These are phyloP conservation scores for Artemisia annua DNA, from an alignment of 129 eudicot genomes.

Conservation along the genomic window DNA sequence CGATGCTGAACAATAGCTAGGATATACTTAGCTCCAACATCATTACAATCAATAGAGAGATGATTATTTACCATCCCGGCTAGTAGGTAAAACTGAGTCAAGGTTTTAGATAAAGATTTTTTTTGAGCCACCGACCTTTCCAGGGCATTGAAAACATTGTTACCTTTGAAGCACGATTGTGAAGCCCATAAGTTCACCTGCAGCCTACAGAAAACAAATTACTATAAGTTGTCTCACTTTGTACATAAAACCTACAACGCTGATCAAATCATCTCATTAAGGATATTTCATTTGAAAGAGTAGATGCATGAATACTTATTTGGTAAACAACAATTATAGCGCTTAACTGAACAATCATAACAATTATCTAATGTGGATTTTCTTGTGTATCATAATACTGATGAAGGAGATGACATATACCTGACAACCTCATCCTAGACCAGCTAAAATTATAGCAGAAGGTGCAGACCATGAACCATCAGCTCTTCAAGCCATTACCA, in stretches of 20 bases:
- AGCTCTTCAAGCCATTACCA: constrained; percentile 25
- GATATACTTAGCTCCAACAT: too few relatives aligned
- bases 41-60: too few relatives aligned
- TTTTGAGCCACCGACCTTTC: too few relatives aligned
- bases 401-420: constrained; percentile 39
- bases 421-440: constrained; percentile 99
- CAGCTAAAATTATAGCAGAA: constrained; percentile 85
- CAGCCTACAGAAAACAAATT: constrained; percentile 51
- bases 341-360: neutral
- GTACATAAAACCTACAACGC: neutral
- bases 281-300: neutral
- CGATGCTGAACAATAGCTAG: too few relatives aligned
- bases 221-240: constrained; percentile 10
- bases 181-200: constrained; percentile 97
- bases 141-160: too few relatives aligned
- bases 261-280: neutral
- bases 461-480: constrained; percentile 99
- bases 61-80: too few relatives aligned
- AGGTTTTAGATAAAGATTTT: too few relatives aligned
- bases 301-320: neutral
- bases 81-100: too few relatives aligned
- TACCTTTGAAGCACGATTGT: constrained; percentile 96
- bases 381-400: neutral
- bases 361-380: neutral
- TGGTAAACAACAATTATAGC: neutral